Percentiles rank a stretch among this genome's conserved stretches.
Conservation (phyloP, 352 stramenopile species). For the Pythium guiyangense region DNA sequence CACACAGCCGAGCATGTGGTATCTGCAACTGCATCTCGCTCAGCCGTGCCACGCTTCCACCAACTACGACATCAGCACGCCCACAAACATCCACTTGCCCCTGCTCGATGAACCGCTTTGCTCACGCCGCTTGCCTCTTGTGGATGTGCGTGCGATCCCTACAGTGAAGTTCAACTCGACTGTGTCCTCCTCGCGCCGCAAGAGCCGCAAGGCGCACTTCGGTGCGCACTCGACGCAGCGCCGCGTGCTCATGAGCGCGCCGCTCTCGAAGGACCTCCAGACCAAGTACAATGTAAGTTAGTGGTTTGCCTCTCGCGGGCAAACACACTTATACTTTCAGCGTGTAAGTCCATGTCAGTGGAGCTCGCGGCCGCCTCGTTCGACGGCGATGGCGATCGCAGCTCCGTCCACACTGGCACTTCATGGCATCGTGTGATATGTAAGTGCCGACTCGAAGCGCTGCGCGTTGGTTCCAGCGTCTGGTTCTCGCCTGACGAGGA, state of each 20-base stretch:
- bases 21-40: neutral
- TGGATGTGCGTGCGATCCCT: neutral
- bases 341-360: constrained; percentile 89
- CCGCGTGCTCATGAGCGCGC: constrained; percentile 96
- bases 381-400: neutral
- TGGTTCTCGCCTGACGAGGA: too few species aligned
- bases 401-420: constrained; percentile 54
- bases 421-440: constrained; percentile 85
- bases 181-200: constrained; percentile 94
- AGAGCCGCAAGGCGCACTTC: constrained; percentile 99
- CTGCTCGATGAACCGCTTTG: neutral
- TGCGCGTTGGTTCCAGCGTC: neutral
- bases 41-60: too few species aligned
- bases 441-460: constrained; percentile 53
- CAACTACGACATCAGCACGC: too few species aligned
- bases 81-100: too few species aligned
- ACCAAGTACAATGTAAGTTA: constrained; percentile 99
- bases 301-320: constrained; percentile 21
- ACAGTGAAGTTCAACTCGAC: constrained; percentile 94
- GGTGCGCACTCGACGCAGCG: constrained; percentile 94
- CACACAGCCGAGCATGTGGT: neutral
- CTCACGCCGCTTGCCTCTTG: neutral
- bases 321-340: constrained; percentile 76
- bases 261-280: constrained; percentile 98
- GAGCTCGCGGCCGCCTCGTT: neutral